These are phyloP conservation scores for Syzygium malaccense DNA, from an alignment of 441 rosid species.

Conservation along the genomic window DNA sequence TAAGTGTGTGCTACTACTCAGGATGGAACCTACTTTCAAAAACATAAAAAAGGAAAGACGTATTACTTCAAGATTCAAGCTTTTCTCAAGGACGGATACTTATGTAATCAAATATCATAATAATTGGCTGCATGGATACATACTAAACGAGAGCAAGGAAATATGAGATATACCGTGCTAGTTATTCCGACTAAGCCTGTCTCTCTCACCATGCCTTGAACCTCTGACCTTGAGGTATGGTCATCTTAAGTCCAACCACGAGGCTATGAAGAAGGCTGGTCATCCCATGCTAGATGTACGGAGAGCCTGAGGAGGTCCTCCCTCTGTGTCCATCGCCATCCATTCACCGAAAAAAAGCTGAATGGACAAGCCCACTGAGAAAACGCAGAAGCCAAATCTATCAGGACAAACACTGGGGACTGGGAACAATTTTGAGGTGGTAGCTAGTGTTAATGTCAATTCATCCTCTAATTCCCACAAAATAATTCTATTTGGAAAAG, in stretches of 20 bases:
- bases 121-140: neutral
- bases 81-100: neutral
- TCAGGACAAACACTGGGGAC: neutral
- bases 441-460: neutral
- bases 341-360: neutral
- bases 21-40: neutral
- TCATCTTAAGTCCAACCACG: neutral
- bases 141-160: neutral
- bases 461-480: neutral
- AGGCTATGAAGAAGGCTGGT: neutral
- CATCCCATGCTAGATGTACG: neutral
- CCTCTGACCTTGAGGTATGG: neutral
- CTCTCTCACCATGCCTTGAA: neutral
- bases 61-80: neutral
- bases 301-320: neutral
- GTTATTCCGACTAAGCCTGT: neutral
- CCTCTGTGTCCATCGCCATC: neutral
- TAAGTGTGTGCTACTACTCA: neutral
- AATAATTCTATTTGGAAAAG: neutral
- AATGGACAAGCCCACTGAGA: neutral
- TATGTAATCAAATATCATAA: neutral
- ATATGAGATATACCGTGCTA: neutral
- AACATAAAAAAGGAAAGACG: neutral
- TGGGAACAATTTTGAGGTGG: neutral
- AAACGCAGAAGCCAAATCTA: neutral